phyloP scores from a whole-genome alignment of 768 basidiomycete species.

The Tulasnella sp. region DNA sequence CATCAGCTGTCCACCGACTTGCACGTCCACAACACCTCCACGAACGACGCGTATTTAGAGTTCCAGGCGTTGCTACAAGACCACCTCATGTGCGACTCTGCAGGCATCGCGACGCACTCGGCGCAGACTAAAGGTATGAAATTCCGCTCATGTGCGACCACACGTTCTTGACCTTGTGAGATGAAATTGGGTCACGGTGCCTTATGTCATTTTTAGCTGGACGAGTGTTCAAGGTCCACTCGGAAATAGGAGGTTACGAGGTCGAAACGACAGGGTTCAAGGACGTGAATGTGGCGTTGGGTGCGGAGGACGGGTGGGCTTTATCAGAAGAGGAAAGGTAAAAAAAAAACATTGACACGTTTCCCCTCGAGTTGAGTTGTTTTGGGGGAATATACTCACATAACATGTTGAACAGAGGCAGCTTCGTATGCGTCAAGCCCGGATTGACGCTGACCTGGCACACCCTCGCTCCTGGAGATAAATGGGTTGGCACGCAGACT shows the following conservation, averaged over 20 bases:
- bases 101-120: slow-evolving; percentile 42
- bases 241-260: slow-evolving; percentile 40
- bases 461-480: slow-evolving; percentile 46
- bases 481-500: slow-evolving; percentile 69
- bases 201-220: slow-evolving; percentile 57
- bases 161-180: slow-evolving; percentile 47
- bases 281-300: slow-evolving; percentile 71
- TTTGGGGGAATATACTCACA: neutral
- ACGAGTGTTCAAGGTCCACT: slow-evolving; percentile 44
- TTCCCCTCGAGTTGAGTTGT: neutral
- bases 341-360: slow-evolving; percentile 23
- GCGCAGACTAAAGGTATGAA: slow-evolving; percentile 53
- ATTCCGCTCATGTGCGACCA: slow-evolving; percentile 49
- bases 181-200: slow-evolving; percentile 62
- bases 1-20: slow-evolving; percentile 68
- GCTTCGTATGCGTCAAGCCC: slow-evolving; percentile 85
- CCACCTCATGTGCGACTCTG: slow-evolving; percentile 49
- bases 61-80: slow-evolving; percentile 93
- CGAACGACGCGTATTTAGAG: slow-evolving; percentile 38
- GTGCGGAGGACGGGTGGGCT: slow-evolving; percentile 73
- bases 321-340: too few species aligned
- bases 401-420: slow-evolving; percentile 42
- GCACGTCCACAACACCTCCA: slow-evolving; percentile 62
- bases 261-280: slow-evolving; percentile 47
- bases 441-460: slow-evolving; percentile 70